Evolutionary conservation across 2,329 filamentous ascomycete species (phyloP).

Genomic region (Aureobasidium sp.): DNA sequence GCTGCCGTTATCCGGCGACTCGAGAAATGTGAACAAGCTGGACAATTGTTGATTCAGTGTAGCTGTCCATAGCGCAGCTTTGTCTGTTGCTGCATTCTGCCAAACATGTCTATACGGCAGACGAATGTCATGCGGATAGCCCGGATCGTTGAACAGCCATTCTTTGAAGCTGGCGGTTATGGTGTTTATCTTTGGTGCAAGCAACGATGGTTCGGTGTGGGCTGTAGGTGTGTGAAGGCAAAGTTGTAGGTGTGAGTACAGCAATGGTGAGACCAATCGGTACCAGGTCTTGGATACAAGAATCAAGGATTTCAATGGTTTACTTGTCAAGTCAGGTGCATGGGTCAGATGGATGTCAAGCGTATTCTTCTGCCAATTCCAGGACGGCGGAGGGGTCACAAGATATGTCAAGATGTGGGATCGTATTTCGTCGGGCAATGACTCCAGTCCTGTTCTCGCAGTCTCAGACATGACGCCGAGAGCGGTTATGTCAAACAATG

Average conservation of each 20-base stretch:
- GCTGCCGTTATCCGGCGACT: not conserved
- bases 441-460: slow-evolving; percentile 17
- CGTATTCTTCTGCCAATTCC: slow-evolving; percentile 42
- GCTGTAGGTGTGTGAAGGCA: not conserved
- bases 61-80: not conserved
- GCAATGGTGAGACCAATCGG: slow-evolving; percentile 42
- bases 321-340: slow-evolving; percentile 22
- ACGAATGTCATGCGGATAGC: not conserved
- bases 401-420: slow-evolving; percentile 52
- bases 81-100: not conserved
- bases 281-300: slow-evolving; percentile 50
- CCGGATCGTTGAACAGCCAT: not conserved
- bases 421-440: slow-evolving; percentile 56
- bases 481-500: not conserved
- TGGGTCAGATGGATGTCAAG: slow-evolving; percentile 40
- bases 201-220: not conserved
- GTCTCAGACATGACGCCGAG: not conserved
- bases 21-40: not conserved
- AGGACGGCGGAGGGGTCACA: slow-evolving; percentile 44
- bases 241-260: slow-evolving; percentile 45
- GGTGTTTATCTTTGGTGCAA: not conserved
- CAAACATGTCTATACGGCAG: slow-evolving; percentile 1
- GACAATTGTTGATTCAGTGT: not conserved
- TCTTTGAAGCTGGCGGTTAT: not conserved
- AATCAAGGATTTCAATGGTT: slow-evolving; percentile 51